Conservation (phyloP, 495 filamentous ascomycete species). For the Penicillium odoratum region DNA sequence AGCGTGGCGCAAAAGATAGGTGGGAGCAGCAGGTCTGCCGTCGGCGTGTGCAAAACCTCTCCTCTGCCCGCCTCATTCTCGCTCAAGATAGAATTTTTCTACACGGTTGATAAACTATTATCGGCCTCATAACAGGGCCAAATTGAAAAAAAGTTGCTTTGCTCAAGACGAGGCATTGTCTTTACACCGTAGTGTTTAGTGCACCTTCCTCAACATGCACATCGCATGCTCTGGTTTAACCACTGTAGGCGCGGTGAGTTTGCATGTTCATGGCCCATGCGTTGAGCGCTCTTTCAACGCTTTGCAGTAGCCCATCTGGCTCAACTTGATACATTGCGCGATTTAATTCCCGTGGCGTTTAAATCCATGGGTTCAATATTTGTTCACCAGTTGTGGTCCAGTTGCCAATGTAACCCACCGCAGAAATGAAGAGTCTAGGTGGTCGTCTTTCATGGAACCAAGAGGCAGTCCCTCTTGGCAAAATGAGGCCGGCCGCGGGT, state of each 20-base stretch:
- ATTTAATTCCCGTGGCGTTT: background rate
- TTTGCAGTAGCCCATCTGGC: no score
- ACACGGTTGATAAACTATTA: background rate
- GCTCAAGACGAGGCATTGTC: background rate
- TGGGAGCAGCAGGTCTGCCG: background rate
- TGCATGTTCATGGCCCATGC: background rate
- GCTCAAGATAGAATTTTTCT: background rate
- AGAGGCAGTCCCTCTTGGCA: background rate
- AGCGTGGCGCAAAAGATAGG: background rate
- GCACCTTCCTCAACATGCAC: background rate
- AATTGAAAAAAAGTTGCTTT: background rate
- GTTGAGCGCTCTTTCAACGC: background rate
- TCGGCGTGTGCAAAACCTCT: background rate
- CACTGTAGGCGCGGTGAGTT: slow-evolving; percentile 1
- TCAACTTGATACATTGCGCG: background rate
- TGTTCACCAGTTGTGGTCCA: background rate
- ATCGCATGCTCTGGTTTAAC: slow-evolving; percentile 2
- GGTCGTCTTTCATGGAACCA: slow-evolving; percentile 1
- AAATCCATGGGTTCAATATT: background rate
- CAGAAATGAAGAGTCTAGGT: background rate
- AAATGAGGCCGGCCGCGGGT: background rate
- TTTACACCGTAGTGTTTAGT: background rate
- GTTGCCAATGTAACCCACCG: background rate
- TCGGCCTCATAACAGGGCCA: background rate
- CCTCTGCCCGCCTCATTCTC: background rate